Evolutionary conservation across 331 rosid species (phyloP), one percentile per base, ranked within the genome.

Genomic region (Malus hybrid): DNA sequence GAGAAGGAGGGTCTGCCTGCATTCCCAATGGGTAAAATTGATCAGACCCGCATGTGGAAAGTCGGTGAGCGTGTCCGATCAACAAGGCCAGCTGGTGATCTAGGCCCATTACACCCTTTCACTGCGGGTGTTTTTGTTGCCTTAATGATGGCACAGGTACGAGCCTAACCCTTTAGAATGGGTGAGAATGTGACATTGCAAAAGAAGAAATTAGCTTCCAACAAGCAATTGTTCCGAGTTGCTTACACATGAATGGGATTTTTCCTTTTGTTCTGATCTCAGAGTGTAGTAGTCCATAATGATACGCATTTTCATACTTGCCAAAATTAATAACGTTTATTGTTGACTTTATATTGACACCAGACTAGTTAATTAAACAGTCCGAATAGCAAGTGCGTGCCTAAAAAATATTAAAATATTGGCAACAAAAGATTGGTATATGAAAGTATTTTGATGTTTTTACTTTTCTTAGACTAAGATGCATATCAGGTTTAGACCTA

Each of bases 121-220:
- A 94, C 99, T 22, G 97, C 99, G 60, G 99, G 99, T 87, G 99
- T 94, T 65, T 94, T 72, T 69, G 97, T 94, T 83, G 97, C 99
- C 13, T 66, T 94, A 74, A 94, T 94, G 99, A 94, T 94, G 99
- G 97, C 99, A 3, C 99, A 94, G 97, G 99, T 94, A 79, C 34
- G 67, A 15, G 44, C 56, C 18, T 67, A 60, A 1, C 65, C 62
- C 69, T 29, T 36, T 42, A 19, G 12, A 56, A 19, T 31, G 20
- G 76, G 33, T 67, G 54, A 46, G 27, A 64, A 63, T 72, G 65
- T 42, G 4, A 42, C 46, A 10, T 42, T 42, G 46, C 46, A 42
- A 42, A 42, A 42, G 46, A 10, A 42, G 46, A 42, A 42, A 42
- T 42, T 42, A 42, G 0, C 46, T 42, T 42, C 46, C 46, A 42